A percentile compares a stretch with the other conserved stretches of the same genome.
These are phyloP conservation scores for Pseudovirgaria hyperparasitica DNA, from an alignment of 2,329 filamentous ascomycete species.

Conservation along the genomic window DNA sequence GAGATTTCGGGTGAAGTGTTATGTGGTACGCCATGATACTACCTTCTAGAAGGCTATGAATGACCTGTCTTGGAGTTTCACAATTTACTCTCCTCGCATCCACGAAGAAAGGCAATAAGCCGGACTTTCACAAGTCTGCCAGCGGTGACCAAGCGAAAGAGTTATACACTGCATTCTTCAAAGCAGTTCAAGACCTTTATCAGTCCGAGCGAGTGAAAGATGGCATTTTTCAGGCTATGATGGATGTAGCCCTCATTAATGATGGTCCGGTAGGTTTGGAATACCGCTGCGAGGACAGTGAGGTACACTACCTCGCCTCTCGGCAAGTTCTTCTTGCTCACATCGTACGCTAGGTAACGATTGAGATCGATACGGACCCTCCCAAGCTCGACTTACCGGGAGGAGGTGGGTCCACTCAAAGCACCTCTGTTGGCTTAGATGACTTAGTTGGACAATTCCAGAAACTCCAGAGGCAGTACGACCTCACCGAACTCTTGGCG, in stretches of 20 bases:
- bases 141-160: constrained; percentile 63
- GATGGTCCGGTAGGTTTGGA: constrained; percentile 60
- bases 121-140: constrained; percentile 84
- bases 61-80: constrained; percentile 54
- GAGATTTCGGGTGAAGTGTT: constrained; percentile 86
- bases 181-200: constrained; percentile 63
- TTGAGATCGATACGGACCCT: constrained; percentile 35
- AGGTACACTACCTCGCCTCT: constrained; percentile 32
- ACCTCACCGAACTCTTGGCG: too few relatives aligned
- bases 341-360: constrained; percentile 28
- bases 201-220: constrained; percentile 67
- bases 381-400: constrained; percentile 23
- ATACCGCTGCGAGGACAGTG: constrained; percentile 43
- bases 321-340: constrained; percentile 2
- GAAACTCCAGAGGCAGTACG: too few relatives aligned
- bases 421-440: constrained; percentile 13
- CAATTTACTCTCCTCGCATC: constrained; percentile 90
- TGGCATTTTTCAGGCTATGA: constrained; percentile 97
- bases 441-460: constrained; percentile 16
- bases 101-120: constrained; percentile 92
- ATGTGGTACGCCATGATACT: constrained; percentile 52
- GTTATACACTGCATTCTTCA: constrained; percentile 74
- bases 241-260: constrained; percentile 89
- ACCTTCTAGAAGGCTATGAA: constrained; percentile 6
- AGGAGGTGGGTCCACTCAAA: constrained; percentile 7